Percentiles rank a stretch among this genome's conserved stretches.
These are phyloP conservation scores for Lachancea sp. DNA, from an alignment of 805 yeast genomes.

Conservation along the genomic window DNA sequence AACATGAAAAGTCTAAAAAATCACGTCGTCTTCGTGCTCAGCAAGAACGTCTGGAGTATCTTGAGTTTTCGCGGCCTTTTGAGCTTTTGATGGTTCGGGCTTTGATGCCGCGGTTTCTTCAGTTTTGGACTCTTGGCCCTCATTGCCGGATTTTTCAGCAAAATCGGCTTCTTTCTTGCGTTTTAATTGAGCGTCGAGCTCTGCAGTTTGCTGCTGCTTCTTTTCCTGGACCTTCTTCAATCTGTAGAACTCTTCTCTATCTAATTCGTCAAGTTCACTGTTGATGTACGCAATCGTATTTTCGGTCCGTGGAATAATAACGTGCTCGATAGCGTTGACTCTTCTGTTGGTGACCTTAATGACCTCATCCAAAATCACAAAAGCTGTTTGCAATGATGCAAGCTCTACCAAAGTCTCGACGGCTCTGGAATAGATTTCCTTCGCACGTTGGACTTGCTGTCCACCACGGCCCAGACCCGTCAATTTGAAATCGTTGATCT, in stretches of 20 bases:
- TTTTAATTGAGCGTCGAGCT: conserved; percentile 47
- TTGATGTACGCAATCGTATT: conserved; percentile 89
- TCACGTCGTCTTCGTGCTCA: conserved; percentile 42
- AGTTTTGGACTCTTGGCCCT: conserved; percentile 14
- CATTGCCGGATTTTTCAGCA: conserved; percentile 13
- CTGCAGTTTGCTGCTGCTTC: conserved; percentile 75
- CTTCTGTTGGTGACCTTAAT: conserved; percentile 97
- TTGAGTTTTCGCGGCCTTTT: conserved; percentile 11
- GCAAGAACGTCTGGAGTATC: conserved; percentile 27
- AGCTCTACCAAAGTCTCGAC: conserved; percentile 95
- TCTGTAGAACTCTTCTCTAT: conserved; percentile 96
- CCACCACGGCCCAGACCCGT: conserved; percentile 99
- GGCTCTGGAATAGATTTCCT: conserved; percentile 85
- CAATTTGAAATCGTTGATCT: conserved; percentile 87
- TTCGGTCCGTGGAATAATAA: conserved; percentile 94
- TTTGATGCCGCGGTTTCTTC: conserved; percentile 16
- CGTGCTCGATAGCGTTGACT: conserved; percentile 98
- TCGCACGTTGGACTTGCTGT: conserved; percentile 93
- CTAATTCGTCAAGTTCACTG: conserved; percentile 94
- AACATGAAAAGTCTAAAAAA: conserved; percentile 28
- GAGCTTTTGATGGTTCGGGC: no score
- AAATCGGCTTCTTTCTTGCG: conserved; percentile 13
- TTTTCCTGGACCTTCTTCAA: conserved; percentile 93
- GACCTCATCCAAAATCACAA: conserved; percentile 92
- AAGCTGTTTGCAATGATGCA: conserved; percentile 95